Conservation (phyloP, 257 asterid species). For the Catharanthus roseus region DNA sequence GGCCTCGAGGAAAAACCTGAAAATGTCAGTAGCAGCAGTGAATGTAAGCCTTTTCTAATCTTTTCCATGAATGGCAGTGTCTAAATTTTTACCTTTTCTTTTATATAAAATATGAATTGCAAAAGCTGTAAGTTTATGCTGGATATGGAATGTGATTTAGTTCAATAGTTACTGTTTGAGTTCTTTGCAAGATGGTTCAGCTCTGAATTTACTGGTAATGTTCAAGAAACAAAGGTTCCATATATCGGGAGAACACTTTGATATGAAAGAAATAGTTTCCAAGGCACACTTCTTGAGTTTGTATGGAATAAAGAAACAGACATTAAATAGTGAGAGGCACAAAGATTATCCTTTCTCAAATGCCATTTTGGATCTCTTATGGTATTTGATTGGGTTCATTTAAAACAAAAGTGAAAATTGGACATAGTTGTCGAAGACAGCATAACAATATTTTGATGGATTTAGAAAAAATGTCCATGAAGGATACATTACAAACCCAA, state of each 20-base stretch:
- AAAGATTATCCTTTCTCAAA: not conserved
- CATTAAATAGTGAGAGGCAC: not conserved
- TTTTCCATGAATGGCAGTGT: not conserved
- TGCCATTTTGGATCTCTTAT: not conserved
- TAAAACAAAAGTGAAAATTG: not conserved
- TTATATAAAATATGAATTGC: too few relatives aligned
- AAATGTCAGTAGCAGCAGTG: conserved; percentile 32
- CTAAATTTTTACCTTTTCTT: not conserved
- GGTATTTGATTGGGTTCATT: not conserved
- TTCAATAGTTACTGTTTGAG: not conserved
- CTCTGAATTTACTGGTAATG: not conserved
- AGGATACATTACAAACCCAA: not conserved
- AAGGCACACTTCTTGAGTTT: not conserved
- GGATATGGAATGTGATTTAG: not conserved
- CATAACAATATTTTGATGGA: not conserved
- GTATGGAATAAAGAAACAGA: not conserved
- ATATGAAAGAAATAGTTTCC: not conserved
- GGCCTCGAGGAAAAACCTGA: conserved; percentile 87
- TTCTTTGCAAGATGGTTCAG: not conserved
- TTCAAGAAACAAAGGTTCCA: not conserved
- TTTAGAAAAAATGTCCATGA: not conserved
- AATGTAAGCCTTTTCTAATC: conserved; percentile 43
- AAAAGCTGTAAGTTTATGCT: not conserved
- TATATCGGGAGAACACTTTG: not conserved
- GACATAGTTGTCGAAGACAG: not conserved